These are phyloP conservation scores for Breynia disticha DNA, from an alignment of 441 rosid genomes.

Conservation along the genomic window DNA sequence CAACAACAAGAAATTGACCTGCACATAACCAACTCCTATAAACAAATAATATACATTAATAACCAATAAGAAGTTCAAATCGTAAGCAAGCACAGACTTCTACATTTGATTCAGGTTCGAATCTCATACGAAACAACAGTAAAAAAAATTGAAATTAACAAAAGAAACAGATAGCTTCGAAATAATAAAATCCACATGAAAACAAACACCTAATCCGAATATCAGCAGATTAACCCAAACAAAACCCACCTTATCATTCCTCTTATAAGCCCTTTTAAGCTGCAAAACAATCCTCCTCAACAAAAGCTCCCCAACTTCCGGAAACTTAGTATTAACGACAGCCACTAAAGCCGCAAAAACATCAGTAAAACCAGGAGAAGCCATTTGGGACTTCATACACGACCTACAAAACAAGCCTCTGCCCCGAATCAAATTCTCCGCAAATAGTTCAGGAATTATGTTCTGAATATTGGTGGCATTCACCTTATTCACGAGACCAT, in stretches of 20 bases:
- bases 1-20: too few species aligned
- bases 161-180: too few species aligned
- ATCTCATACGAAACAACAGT: too few species aligned
- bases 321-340: slow-evolving; percentile 79
- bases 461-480: slow-evolving; percentile 82
- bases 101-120: too few species aligned
- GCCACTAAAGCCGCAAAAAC: slow-evolving; percentile 85
- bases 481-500: slow-evolving; percentile 81
- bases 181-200: too few species aligned
- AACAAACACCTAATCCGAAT: too few species aligned
- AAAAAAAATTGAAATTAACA: too few species aligned
- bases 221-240: not conserved
- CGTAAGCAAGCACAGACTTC: too few species aligned
- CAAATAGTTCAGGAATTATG: slow-evolving; percentile 77
- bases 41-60: too few species aligned
- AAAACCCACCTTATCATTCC: slow-evolving; percentile 66
- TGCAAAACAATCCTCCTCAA: slow-evolving; percentile 82
- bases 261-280: slow-evolving; percentile 81
- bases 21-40: too few species aligned
- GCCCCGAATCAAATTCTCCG: slow-evolving; percentile 81
- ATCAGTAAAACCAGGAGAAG: slow-evolving; percentile 84
- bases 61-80: too few species aligned
- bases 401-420: slow-evolving; percentile 89
- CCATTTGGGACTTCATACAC: slow-evolving; percentile 94
- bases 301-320: slow-evolving; percentile 78